Conservation (phyloP, 2,329 filamentous ascomycete genomes). For the Periconia macrospinosa region DNA sequence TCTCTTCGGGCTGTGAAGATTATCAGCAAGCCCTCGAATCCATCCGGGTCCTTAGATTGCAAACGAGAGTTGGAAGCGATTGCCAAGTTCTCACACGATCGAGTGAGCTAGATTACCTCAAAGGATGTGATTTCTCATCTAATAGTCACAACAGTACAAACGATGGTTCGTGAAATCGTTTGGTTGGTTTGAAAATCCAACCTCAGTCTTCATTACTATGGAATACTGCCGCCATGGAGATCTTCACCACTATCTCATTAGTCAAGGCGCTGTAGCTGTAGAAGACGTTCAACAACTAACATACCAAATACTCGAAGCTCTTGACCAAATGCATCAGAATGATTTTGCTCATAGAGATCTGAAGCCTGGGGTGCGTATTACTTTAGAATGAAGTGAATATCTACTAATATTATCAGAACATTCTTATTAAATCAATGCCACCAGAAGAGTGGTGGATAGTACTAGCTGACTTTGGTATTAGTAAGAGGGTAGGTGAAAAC, state of each 20-base stretch:
- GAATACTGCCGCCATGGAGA: conserved; percentile 43
- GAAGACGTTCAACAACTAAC: conserved; percentile 28
- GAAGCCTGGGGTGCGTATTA: conserved; percentile 36
- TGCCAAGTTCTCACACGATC: conserved; percentile 22
- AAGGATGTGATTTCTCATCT: neutral
- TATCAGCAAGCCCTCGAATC: conserved; percentile 3
- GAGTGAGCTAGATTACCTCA: conserved; percentile 1
- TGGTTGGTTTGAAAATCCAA: conserved; percentile 42
- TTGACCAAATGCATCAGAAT: conserved; percentile 40
- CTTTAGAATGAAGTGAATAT: neutral
- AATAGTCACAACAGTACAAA: conserved; percentile 13
- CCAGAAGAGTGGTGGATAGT: conserved; percentile 43
- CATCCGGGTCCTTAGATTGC: conserved; percentile 7
- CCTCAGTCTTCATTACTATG: conserved; percentile 41
- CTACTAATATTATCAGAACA: conserved; percentile 25
- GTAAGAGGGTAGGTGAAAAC: conserved; percentile 24
- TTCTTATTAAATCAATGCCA: conserved; percentile 27
- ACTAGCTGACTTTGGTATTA: conserved; percentile 46
- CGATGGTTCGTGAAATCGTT: conserved; percentile 30
- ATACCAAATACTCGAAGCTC: conserved; percentile 37
- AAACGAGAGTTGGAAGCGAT: conserved; percentile 24
- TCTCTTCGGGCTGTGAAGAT: conserved; percentile 18
- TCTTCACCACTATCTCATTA: conserved; percentile 31
- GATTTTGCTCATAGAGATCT: conserved; percentile 43
- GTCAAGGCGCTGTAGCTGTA: conserved; percentile 18